Base-by-base conservation (phyloP, 1,139 yeast genomes). In the Sugiyamaella grinbergsii region DNA sequence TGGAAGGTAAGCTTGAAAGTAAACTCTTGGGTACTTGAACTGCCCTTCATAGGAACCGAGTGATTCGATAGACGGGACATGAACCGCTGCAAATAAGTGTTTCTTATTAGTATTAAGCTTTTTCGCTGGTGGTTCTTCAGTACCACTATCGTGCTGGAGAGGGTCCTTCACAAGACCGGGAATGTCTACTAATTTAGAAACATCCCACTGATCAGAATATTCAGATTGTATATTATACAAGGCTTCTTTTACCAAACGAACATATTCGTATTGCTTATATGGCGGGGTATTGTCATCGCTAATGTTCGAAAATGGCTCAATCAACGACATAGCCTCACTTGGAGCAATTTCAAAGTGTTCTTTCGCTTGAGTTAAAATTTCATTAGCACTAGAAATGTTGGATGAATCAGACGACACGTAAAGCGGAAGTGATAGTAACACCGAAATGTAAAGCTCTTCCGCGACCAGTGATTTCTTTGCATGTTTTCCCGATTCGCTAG, bases 391-490 rank as follows among this genome's bases (percentile, higher is more conserved):
- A 39, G 29, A 16, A n/a, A 32, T 18, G 22, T 36, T 23, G 10
- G 41, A 16, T 3, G 54, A 43, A 1, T 57, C 58, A 13, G 62
- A 40, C 16, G 56, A 52, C 45, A 64, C 65, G 53, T 85, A 68
- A 64, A 83, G 88, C 2, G 97, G 96, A 42, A 88, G 62, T 5
- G 90, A 75, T 26, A 85, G 68, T 55, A 87, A 70, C 1, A 83
- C 80, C 57, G 82, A 80, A 58, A 80, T 82, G 63, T 71, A 87
- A 18, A 89, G 68, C 46, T 84, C 83, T 63, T 87, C 91, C 1
- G 89, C 86, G 46, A 84, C 68, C 0, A 86, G 70, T 11, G 53
- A 38, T 23, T 44, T 42, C 4, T 59, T 51, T 3, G 8, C 34
- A 33, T 6, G 16, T 8, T 26, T 34, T 4, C 16, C 40, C 8